phyloP scores from a whole-genome alignment of 176 grass and related monocot genomes.

The Zoysia japonica region DNA sequence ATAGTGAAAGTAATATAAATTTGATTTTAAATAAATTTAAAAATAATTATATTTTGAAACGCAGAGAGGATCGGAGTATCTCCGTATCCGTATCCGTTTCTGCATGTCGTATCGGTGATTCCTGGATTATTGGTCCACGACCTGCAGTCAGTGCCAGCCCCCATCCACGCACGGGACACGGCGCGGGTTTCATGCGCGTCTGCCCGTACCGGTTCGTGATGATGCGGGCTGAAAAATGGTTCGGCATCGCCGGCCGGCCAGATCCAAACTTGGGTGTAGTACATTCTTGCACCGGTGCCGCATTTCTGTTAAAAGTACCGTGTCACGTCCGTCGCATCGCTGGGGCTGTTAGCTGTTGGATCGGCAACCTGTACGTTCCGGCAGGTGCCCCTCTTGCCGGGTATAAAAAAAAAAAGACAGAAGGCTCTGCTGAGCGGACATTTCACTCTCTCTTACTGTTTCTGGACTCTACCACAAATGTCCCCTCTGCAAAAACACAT shows the following conservation, averaged over 20 bases:
- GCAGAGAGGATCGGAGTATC: too few species aligned
- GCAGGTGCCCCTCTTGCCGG: background rate
- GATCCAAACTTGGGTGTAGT: background rate
- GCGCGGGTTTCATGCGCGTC: background rate
- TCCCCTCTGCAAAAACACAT: too few species aligned
- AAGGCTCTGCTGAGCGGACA: background rate
- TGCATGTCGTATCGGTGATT: too few species aligned
- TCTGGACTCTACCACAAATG: too few species aligned
- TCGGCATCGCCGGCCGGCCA: background rate
- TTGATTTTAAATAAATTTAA: too few species aligned
- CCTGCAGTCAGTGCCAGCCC: too few species aligned
- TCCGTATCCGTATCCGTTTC: too few species aligned
- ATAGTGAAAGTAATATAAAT: too few species aligned
- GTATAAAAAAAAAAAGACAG: background rate
- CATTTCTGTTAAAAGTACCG: background rate
- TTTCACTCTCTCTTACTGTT: too few species aligned
- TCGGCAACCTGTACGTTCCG: background rate
- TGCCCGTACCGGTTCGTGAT: background rate
- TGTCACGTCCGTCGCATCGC: constrained; percentile 19
- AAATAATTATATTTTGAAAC: too few species aligned
- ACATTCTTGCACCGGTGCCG: constrained; percentile 13
- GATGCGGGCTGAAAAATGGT: background rate
- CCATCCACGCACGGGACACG: constrained; percentile 2
- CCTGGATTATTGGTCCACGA: too few species aligned
- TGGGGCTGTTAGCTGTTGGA: constrained; percentile 3